These are phyloP conservation scores for Kwoniella europaea DNA, from an alignment of 768 basidiomycete genomes.

Conservation along the genomic window DNA sequence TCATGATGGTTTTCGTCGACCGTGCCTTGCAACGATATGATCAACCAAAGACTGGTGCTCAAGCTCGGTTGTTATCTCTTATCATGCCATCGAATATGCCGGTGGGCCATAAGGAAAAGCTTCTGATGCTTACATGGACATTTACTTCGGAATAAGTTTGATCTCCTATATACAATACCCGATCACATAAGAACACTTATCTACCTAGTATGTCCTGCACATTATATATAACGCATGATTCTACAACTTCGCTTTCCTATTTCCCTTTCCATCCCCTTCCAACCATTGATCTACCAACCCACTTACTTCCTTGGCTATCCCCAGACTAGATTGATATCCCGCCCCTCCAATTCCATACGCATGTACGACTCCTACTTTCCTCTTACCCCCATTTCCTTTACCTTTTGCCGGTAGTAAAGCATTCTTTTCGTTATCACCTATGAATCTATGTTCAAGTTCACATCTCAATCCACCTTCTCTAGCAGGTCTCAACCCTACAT, in stretches of 20 bases:
- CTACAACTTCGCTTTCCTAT: conserved; percentile 15
- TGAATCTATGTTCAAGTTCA: conserved; percentile 62
- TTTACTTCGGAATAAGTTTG: too few species aligned
- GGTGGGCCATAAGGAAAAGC: too few species aligned
- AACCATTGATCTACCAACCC: conserved; percentile 17
- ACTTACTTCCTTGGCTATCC: conserved; percentile 51
- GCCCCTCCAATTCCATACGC: conserved; percentile 67
- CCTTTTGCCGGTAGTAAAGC: conserved; percentile 26
- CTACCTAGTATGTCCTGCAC: too few species aligned
- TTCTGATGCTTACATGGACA: too few species aligned
- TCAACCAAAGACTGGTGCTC: too few species aligned
- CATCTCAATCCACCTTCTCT: conserved; percentile 66
- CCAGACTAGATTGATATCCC: conserved; percentile 54
- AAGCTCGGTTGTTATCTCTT: too few species aligned
- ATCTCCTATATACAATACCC: too few species aligned
- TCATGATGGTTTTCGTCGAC: too few species aligned
- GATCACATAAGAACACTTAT: too few species aligned
- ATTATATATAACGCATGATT: background rate
- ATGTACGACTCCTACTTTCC: conserved; percentile 62
- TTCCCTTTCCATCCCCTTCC: background rate
- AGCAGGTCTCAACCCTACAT: conserved; percentile 68
- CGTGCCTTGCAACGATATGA: too few species aligned
- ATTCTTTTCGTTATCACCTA: conserved; percentile 22
- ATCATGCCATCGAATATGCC: too few species aligned
- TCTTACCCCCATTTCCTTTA: conserved; percentile 31